Evolutionary conservation across 257 asterid species (phyloP), one percentile per base, ranked within the genome.

Genomic region (Penstemon eatonii): DNA sequence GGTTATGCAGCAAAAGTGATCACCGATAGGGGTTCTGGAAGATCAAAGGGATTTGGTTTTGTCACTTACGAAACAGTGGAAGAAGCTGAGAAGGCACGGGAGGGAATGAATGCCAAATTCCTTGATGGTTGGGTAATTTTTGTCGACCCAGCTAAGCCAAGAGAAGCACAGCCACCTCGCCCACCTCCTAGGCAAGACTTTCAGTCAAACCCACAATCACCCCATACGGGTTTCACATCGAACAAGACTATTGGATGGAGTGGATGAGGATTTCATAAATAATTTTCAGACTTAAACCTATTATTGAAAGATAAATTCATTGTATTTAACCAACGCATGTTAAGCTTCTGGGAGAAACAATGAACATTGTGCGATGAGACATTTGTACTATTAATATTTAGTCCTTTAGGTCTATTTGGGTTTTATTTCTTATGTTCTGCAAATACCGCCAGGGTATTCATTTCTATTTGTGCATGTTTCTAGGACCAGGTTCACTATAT

Each of bases 61-160:
- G 92, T 91, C 13, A 70, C 89, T 8, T n/a, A n/a, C 38, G 95
- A 83, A 63, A 79, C 87, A 3, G 71, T 91, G 47, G 96, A 94
- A 76, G 97, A 89, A 66, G 99, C 99, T 33, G 91, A 91, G 81
- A 91, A 82, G 76, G 99, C 97, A 5, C 84, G 96, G 0, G 89
- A 87, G 66, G 97, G 84, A 76, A 89, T 94, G 97, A 81, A 89
- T 9, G 95, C 96, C 36, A 87, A 89, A 73, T 91, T 58, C 79
- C 88, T 91, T 56, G 99, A 94, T 38, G 96, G 96, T 15, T 94
- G 99, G 99, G 97, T 91, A 44, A 89, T 94, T 61, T 94, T 94
- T 67, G 97, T 89, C 6, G 99, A 91, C 61, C 97, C 99, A 4
- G 99, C 99, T 44, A 91, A 70, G 66, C 96, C 96, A 1, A 85